phyloP scores from a whole-genome alignment of 805 yeast species.

The Groenewaldozyma salmanticensis region DNA sequence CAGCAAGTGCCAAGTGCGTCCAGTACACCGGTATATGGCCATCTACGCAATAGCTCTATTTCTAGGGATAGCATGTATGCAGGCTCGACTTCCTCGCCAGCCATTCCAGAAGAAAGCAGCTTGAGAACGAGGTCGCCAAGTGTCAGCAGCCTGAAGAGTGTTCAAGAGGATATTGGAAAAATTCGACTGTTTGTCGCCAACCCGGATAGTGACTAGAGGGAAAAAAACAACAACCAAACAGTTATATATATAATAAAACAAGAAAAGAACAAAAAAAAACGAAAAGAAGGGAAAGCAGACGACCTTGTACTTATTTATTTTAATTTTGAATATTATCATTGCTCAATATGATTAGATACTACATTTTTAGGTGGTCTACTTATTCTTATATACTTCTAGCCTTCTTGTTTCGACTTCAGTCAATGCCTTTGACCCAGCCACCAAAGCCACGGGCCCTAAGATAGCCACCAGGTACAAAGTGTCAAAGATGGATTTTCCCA shows the following conservation, averaged over 20 bases:
- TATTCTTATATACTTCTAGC: slow-evolving; percentile 8
- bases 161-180: slow-evolving; percentile 25
- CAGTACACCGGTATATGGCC: slow-evolving; percentile 1
- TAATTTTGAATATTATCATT: neutral
- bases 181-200: slow-evolving; percentile 31
- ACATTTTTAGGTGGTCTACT: too few relatives aligned
- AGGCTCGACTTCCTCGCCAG: neutral
- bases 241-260: too few relatives aligned
- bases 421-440: slow-evolving; percentile 59
- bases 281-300: neutral
- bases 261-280: neutral
- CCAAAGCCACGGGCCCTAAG: slow-evolving; percentile 44
- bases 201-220: slow-evolving; percentile 25
- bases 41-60: too few relatives aligned
- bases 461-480: slow-evolving; percentile 41
- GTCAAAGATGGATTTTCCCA: slow-evolving; percentile 50
- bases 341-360: neutral
- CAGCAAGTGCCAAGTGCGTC: neutral
- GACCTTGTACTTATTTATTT: neutral
- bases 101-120: slow-evolving; percentile 1
- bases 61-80: neutral
- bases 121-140: slow-evolving; percentile 16
- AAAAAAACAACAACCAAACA: too few relatives aligned
- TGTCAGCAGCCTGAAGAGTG: slow-evolving; percentile 21
- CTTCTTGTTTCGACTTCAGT: slow-evolving; percentile 31